A percentile compares a stretch with the other conserved stretches of the same genome.
phyloP scores from a whole-genome alignment of 371 early-diverging fungal genomes.

The Mortierella sp. region DNA sequence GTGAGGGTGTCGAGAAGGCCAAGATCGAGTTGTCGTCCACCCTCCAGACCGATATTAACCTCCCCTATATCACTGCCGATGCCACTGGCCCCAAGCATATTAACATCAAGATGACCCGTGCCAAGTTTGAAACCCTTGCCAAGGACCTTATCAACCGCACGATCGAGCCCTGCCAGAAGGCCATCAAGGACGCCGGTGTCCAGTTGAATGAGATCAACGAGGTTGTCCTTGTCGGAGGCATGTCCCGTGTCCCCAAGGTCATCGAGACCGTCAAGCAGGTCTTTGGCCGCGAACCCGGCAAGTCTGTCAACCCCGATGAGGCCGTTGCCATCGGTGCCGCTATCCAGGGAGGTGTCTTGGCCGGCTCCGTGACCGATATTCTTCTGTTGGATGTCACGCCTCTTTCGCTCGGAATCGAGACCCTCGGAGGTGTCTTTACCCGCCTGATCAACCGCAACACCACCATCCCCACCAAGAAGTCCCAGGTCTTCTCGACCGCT shows the following conservation, averaged over 20 bases:
- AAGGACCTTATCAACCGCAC: conserved; percentile 90
- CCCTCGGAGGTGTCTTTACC: conserved; percentile 97
- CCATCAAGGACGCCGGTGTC: conserved; percentile 96
- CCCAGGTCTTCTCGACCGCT: conserved; percentile 99
- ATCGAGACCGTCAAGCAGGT: conserved; percentile 91
- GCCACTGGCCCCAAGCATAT: conserved; percentile 97
- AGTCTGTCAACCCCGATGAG: conserved; percentile 99
- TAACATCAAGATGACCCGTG: conserved; percentile 90
- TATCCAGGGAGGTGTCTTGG: conserved; percentile 98
- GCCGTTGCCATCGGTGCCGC: conserved; percentile 99
- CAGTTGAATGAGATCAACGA: conserved; percentile 88
- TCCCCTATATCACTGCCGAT: conserved; percentile 96
- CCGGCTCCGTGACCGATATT: conserved; percentile 95
- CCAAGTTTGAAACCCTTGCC: conserved; percentile 91
- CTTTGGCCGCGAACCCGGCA: conserved; percentile 94
- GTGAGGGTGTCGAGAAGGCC: conserved; percentile 98
- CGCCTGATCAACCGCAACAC: conserved; percentile 99
- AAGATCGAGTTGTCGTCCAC: conserved; percentile 98
- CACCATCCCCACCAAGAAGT: conserved; percentile 99
- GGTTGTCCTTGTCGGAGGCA: conserved; percentile 99
- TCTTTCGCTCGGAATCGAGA: conserved; percentile 98
- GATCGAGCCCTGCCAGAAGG: conserved; percentile 95
- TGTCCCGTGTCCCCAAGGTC: conserved; percentile 99
- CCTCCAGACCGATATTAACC: conserved; percentile 94
- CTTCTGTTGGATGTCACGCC: conserved; percentile 98